Evolutionary conservation across 768 basidiomycete species (phyloP).

Genomic region (Auriscalpium vulgare): DNA sequence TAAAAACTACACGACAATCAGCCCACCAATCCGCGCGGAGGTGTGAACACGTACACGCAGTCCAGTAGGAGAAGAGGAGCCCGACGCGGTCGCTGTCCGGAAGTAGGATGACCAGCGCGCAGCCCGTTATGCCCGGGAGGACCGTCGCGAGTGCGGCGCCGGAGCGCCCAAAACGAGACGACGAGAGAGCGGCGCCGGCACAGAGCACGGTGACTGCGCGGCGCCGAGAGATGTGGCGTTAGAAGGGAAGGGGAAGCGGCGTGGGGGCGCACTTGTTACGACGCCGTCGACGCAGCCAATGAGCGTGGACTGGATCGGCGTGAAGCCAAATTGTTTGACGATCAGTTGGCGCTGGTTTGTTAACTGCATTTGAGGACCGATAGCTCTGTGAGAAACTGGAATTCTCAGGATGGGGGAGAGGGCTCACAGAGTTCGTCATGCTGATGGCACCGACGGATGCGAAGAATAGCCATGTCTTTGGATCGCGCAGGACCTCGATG

Average conservation of each 20-base stretch:
- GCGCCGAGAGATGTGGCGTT: too few relatives aligned
- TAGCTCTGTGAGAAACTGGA: not conserved
- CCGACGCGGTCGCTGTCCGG: conserved; percentile 60
- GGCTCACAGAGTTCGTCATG: conserved; percentile 55
- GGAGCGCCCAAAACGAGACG: conserved; percentile 48
- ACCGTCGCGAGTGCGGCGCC: conserved; percentile 58
- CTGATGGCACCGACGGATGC: conserved; percentile 55
- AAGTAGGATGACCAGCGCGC: conserved; percentile 58
- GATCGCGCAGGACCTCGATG: conserved; percentile 59
- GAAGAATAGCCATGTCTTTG: conserved; percentile 69
- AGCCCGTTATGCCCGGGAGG: conserved; percentile 60
- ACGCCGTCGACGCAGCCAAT: conserved; percentile 71
- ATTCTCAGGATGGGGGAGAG: not conserved
- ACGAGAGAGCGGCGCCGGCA: conserved; percentile 35
- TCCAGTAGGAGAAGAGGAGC: conserved; percentile 68
- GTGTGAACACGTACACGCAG: conserved; percentile 43
- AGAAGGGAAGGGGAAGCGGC: not conserved
- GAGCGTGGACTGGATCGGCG: conserved; percentile 55
- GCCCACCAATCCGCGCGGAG: not conserved
- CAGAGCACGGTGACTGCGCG: conserved; percentile 44
- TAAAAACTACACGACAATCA: conserved; percentile 37
- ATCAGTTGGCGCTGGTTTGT: conserved; percentile 74
- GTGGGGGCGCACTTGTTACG: conserved; percentile 43
- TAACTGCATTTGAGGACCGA: conserved; percentile 32
- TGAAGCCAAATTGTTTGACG: conserved; percentile 64